Conservation (phyloP, 305 asterid species). For the Striga hermonthica region DNA sequence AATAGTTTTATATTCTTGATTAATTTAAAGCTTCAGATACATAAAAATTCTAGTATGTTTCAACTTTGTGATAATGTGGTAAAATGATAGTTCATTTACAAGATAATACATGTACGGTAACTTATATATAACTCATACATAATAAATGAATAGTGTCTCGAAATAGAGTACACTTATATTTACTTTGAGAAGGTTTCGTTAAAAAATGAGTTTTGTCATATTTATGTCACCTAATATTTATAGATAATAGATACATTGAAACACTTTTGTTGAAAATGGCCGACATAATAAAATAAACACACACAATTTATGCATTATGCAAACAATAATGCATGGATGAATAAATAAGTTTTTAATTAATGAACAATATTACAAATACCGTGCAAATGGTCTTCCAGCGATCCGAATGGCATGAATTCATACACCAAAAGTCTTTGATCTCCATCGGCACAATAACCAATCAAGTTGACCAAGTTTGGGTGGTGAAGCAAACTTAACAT, state of each 20-base stretch:
- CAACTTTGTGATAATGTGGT: neutral
- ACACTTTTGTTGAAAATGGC: neutral
- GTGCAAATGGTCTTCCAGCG: slow-evolving; percentile 76
- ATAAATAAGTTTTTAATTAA: neutral
- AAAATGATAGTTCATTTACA: neutral
- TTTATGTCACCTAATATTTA: neutral
- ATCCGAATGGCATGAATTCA: slow-evolving; percentile 79
- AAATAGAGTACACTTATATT: neutral
- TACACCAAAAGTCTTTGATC: slow-evolving; percentile 87
- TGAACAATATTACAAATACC: slow-evolving; percentile 37
- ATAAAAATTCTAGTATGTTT: neutral
- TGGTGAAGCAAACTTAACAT: slow-evolving; percentile 83
- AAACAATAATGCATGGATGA: neutral
- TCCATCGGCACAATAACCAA: slow-evolving; percentile 90
- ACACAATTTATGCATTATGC: neutral
- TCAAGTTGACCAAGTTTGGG: slow-evolving; percentile 72
- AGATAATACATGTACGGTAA: neutral
- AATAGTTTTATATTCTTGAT: neutral
- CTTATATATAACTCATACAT: neutral
- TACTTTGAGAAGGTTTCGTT: neutral
- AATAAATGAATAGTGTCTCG: neutral
- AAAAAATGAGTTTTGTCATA: neutral
- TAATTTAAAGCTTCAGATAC: neutral
- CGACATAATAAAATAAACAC: neutral
- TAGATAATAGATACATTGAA: neutral